Conservation (phyloP, 805 yeast species). For the Candida easanensis region DNA sequence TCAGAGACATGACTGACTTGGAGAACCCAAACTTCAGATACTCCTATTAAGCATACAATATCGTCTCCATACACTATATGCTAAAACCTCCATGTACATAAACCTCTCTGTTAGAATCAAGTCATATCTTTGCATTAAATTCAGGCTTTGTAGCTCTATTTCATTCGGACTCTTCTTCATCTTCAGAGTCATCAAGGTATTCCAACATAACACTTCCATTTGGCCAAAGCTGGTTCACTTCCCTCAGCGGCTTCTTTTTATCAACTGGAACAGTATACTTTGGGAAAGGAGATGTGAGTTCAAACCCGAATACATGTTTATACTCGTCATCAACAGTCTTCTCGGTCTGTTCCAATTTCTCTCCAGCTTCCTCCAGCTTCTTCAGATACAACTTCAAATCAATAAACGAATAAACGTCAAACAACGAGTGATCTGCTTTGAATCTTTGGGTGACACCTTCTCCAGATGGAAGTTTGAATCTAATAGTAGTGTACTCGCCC, state of each 20-base stretch:
- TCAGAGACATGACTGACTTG: slow-evolving; percentile 56
- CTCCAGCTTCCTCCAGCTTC: slow-evolving; percentile 10
- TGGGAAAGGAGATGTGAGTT: slow-evolving; percentile 61
- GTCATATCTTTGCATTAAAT: no score
- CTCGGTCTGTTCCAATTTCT: not conserved
- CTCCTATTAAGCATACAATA: slow-evolving; percentile 18
- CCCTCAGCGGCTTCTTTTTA: slow-evolving; percentile 31
- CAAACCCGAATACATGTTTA: slow-evolving; percentile 48
- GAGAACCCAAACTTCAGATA: slow-evolving; percentile 60
- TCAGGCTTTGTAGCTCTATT: no score
- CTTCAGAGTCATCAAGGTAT: slow-evolving; percentile 28
- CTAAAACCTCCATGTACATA: no score
- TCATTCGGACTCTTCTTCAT: slow-evolving; percentile 27
- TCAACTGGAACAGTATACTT: slow-evolving; percentile 44
- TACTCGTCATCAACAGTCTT: slow-evolving; percentile 26
- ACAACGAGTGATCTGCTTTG: slow-evolving; percentile 34
- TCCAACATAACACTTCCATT: slow-evolving; percentile 64
- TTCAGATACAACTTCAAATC: slow-evolving; percentile 36
- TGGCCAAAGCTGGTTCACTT: slow-evolving; percentile 58
- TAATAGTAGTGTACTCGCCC: slow-evolving; percentile 40
- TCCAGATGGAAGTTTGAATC: slow-evolving; percentile 56
- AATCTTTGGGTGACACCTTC: slow-evolving; percentile 46
- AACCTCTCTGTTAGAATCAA: no score
- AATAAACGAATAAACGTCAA: slow-evolving; percentile 49
- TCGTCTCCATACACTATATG: no score